phyloP scores from a whole-genome alignment of 352 stramenopile genomes.

The Pythium biforme region DNA sequence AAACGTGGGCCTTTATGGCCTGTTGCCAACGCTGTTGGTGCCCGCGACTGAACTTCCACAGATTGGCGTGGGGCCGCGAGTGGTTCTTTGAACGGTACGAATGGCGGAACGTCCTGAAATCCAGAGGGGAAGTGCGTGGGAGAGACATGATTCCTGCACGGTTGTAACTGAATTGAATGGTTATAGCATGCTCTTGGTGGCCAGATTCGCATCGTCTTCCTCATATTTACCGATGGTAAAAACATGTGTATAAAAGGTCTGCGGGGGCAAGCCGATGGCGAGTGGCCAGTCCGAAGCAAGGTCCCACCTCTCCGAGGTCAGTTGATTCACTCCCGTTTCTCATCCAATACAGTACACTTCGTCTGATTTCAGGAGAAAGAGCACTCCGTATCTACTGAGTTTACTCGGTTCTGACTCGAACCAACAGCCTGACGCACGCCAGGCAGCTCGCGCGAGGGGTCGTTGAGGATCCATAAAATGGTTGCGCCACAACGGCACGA shows the following conservation, averaged over 20 bases:
- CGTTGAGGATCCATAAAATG: background rate
- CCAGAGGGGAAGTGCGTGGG: constrained; percentile 3
- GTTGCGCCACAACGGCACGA: background rate
- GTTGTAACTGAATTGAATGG: background rate
- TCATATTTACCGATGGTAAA: background rate
- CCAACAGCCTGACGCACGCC: background rate
- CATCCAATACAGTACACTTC: background rate
- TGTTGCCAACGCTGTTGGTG: background rate
- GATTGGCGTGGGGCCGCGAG: background rate
- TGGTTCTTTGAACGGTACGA: constrained; percentile 12
- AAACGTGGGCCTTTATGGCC: background rate
- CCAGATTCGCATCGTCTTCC: background rate
- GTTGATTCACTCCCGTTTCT: background rate
- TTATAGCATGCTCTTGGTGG: background rate
- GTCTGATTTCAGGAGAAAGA: background rate
- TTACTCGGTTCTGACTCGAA: background rate
- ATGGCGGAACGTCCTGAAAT: constrained; percentile 15
- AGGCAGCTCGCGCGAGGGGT: background rate
- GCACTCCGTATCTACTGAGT: background rate
- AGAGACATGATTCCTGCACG: background rate
- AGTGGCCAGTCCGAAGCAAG: constrained; percentile 4
- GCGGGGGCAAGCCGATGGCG: background rate
- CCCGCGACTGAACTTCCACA: constrained; percentile 6
- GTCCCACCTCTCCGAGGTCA: constrained; percentile 2
- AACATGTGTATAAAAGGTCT: background rate